Base-by-base conservation (phyloP, 78 protist species). In the Dictyostelium citrinum region DNA sequence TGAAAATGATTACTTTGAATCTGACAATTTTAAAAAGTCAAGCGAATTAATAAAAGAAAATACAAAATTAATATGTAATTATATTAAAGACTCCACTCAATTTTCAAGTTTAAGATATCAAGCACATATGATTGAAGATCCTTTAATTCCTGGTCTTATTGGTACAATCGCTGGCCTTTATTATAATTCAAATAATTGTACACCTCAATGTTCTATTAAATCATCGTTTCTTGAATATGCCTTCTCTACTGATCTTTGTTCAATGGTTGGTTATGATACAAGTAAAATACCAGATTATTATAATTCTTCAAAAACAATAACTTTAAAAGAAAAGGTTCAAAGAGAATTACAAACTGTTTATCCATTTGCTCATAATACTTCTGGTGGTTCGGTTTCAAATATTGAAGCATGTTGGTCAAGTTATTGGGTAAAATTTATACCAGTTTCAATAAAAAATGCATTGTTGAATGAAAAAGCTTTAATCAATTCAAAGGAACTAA, bases 331-430 rank as follows among this genome's bases (percentile, higher is more conserved):
- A 14, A 35, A 3, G 4, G 0, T 16, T 17, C 0, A 71, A 71
- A 71, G 35, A 33, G 81, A 74, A 78, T 1, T 9, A 1, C 46
- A 78, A 41, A 24, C 35, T 20, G 31, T 78, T 6, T 46, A 41
- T 27, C 70, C 70, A 46, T 31, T 24, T 46, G 60, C 46, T 14
- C 83, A 78, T 78, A 35, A 12, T 16, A 78, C 83, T 5, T 16
- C 29, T 16, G 83, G 83, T 27, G 83, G 83, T 27, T 22, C 83
- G 11, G 45, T 78, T 5, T 22, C 83, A n/a, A 78, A 78, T 6
- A 27, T 46, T 49, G 83, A 78, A 78, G 83, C 83, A 6, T 35
- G 55, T 16, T 78, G 83, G 83, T 27, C 49, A 7, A 14, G 45
- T 29, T 78, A n/a, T 29, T 78, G 60, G 41, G 67, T 46, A 14